phyloP scores from a whole-genome alignment of 2,329 filamentous ascomycete genomes.

The Penicillium nordicum region DNA sequence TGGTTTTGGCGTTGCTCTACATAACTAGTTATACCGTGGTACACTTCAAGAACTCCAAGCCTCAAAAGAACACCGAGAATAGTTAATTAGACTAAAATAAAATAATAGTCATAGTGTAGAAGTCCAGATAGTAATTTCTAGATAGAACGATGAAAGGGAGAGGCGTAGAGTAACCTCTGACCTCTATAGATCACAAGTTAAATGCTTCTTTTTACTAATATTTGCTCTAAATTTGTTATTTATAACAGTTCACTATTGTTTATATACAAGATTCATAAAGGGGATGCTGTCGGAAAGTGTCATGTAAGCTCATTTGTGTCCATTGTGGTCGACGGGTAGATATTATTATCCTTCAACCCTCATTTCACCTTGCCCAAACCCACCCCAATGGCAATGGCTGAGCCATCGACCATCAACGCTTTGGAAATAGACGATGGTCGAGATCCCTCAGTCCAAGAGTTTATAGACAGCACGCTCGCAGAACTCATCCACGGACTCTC shows the following conservation, averaged over 20 bases:
- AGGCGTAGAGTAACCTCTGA: no score
- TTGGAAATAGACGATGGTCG: slow-evolving; percentile 7
- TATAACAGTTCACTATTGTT: neutral
- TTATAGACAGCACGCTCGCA: slow-evolving; percentile 29
- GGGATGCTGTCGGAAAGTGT: neutral
- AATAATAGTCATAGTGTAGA: neutral
- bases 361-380: neutral
- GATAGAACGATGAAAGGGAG: neutral
- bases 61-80: neutral
- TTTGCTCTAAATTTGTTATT: neutral
- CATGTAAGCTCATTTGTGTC: neutral
- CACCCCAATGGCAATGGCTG: slow-evolving; percentile 2
- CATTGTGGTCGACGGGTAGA: neutral
- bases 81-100: neutral
- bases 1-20: neutral
- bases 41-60: neutral
- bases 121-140: neutral
- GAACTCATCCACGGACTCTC: slow-evolving; percentile 25
- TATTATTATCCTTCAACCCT: neutral
- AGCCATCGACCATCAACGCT: neutral
- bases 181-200: neutral
- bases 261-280: neutral
- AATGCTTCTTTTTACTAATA: neutral
- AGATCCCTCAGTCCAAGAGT: slow-evolving; percentile 23
- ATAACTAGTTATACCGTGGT: neutral